Conservation (phyloP, 148 eudicot genomes). For the Hydrangea macrophylla region DNA sequence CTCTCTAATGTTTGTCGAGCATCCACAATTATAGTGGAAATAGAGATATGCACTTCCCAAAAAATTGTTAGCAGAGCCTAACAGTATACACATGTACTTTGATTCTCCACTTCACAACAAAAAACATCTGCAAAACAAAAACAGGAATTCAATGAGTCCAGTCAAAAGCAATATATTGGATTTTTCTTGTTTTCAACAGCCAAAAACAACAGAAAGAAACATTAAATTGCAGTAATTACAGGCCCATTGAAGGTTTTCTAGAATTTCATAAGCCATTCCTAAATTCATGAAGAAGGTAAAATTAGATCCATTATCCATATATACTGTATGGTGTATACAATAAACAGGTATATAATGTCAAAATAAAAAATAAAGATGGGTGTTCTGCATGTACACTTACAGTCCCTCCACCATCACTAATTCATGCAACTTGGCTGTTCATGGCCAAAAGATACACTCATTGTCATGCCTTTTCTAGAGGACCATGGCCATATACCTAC, state of each 20-base stretch:
- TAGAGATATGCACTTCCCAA: neutral
- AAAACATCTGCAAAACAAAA: slow-evolving; percentile 5
- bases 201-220: neutral
- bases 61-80: neutral
- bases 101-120: neutral
- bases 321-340: too few species aligned
- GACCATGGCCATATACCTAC: too few species aligned
- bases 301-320: too few species aligned
- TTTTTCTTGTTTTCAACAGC: too few species aligned
- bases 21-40: neutral
- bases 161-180: too few species aligned
- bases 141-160: neutral
- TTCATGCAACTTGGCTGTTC: too few species aligned
- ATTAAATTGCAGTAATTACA: neutral
- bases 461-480: too few species aligned
- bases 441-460: too few species aligned
- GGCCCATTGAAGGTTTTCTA: neutral
- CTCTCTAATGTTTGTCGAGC: neutral
- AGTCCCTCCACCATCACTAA: too few species aligned
- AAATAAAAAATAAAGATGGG: too few species aligned
- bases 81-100: neutral
- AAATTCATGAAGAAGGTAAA: neutral
- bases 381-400: too few species aligned
- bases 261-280: neutral
- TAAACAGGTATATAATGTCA: too few species aligned